Conservation (phyloP, 495 filamentous ascomycete species). For the Podospora tetraspora region DNA sequence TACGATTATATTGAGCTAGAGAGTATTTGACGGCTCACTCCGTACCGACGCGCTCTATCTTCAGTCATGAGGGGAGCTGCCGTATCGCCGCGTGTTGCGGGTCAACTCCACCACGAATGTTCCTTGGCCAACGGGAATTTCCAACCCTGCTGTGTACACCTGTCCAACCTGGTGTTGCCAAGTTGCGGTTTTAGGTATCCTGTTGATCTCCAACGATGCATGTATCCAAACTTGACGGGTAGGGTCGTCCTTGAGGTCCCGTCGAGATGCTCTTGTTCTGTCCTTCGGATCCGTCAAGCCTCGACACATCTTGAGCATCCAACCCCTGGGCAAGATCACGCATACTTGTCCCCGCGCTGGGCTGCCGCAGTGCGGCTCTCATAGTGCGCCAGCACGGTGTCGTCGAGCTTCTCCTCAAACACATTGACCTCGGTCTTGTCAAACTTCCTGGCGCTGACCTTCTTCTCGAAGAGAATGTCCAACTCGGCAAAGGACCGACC, state of each 20-base stretch:
- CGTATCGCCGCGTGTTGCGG: neutral
- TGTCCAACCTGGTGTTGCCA: neutral
- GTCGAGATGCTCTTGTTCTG: neutral
- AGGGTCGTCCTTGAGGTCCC: neutral
- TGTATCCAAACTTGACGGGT: neutral
- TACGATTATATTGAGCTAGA: neutral
- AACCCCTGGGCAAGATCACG: neutral
- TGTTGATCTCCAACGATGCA: neutral
- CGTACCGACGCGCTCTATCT: neutral
- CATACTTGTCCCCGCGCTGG: neutral
- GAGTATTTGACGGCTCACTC: neutral
- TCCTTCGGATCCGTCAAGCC: neutral
- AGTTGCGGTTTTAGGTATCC: neutral
- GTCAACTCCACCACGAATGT: neutral
- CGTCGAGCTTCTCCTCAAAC: constrained; percentile 56
- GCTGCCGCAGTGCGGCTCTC: constrained; percentile 27
- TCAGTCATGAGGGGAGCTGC: neutral
- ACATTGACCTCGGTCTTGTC: constrained; percentile 59
- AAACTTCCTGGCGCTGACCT: constrained; percentile 64
- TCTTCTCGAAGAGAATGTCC: constrained; percentile 64
- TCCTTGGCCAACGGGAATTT: neutral
- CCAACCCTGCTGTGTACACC: neutral
- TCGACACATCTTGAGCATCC: neutral
- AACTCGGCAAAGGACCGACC: constrained; percentile 70
- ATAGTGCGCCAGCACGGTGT: constrained; percentile 46